Evolutionary conservation across 2,329 filamentous ascomycete genomes (phyloP).

Genomic region (Phaeomoniella chlamydospora): DNA sequence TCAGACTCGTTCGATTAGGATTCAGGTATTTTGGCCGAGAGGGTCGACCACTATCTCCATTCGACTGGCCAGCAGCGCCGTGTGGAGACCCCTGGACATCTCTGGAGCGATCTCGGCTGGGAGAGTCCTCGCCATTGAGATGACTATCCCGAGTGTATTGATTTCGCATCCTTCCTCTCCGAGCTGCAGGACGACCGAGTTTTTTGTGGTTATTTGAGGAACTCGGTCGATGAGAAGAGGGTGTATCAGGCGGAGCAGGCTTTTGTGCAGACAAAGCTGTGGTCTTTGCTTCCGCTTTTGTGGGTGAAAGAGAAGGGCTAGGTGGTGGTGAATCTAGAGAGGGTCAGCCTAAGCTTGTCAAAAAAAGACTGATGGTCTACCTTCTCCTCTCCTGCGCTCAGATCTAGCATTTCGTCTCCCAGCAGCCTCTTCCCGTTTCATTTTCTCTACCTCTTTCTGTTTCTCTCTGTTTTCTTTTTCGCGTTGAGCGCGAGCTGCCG

Average conservation of each 20-base stretch:
- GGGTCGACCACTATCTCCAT: conserved; percentile 40
- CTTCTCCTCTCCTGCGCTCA: conserved; percentile 67
- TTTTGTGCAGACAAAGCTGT: conserved; percentile 16
- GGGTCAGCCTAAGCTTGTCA: conserved; percentile 20
- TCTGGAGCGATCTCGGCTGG: conserved; percentile 13
- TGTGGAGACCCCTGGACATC: conserved; percentile 16
- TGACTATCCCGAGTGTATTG: conserved; percentile 70
- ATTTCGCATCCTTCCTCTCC: conserved; percentile 55
- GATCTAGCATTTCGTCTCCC: conserved; percentile 70
- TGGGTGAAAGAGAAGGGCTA: conserved; percentile 44
- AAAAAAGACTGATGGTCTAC: conserved; percentile 27
- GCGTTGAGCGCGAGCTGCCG: conserved; percentile 36
- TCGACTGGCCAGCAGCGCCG: conserved; percentile 38
- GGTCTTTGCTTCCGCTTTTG: conserved; percentile 20
- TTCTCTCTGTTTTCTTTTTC: conserved; percentile 31
- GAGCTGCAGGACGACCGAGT: conserved; percentile 47
- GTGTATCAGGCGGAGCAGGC: conserved; percentile 27
- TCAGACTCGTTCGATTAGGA: conserved; percentile 55
- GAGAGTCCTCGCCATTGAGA: conserved; percentile 31
- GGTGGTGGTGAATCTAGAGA: conserved; percentile 54
- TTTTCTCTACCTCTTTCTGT: conserved; percentile 58
- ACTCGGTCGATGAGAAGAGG: conserved; percentile 20
- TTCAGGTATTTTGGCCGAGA: conserved; percentile 46
- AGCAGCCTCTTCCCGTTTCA: conserved; percentile 53
- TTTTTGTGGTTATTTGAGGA: conserved; percentile 43